Evolutionary conservation across 1,284 basidiomycete genomes (phyloP).

Genomic region (Cutaneotrichosporon arboriforme): DNA sequence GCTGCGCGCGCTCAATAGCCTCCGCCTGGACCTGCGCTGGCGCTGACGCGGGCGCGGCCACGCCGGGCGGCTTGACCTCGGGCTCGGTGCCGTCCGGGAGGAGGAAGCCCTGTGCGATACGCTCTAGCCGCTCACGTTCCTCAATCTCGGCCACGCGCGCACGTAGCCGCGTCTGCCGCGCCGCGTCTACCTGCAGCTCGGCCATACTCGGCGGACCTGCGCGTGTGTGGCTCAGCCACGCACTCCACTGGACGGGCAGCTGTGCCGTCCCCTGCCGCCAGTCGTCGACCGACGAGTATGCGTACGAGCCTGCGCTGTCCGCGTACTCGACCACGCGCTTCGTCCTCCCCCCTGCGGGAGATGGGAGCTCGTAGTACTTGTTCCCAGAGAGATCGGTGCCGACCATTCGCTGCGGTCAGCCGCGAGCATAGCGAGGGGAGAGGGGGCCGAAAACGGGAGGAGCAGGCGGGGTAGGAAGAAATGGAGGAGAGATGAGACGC

Average conservation of each 20-base stretch:
- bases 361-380: conserved; percentile 29
- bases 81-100: conserved; percentile 22
- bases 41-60: no score
- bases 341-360: conserved; percentile 23
- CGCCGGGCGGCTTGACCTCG: neutral
- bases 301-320: conserved; percentile 16
- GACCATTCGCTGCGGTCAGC: conserved; percentile 10
- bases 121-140: conserved; percentile 33
- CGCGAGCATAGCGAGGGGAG: neutral
- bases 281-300: conserved; percentile 8
- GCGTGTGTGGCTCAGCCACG: conserved; percentile 37
- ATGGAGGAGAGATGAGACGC: neutral
- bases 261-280: conserved; percentile 28
- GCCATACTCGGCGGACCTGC: conserved; percentile 27
- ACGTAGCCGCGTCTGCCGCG: conserved; percentile 23
- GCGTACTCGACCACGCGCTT: conserved; percentile 32
- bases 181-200: conserved; percentile 33
- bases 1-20: no score
- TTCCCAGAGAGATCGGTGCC: conserved; percentile 27
- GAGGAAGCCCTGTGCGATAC: conserved; percentile 43
- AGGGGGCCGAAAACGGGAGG: neutral
- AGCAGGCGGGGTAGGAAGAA: neutral
- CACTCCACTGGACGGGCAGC: conserved; percentile 37
- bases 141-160: conserved; percentile 34
- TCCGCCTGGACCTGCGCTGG: no score